Evolutionary conservation across 2,329 filamentous ascomycete species (phyloP).

Genomic region (Penicillium thymicola): DNA sequence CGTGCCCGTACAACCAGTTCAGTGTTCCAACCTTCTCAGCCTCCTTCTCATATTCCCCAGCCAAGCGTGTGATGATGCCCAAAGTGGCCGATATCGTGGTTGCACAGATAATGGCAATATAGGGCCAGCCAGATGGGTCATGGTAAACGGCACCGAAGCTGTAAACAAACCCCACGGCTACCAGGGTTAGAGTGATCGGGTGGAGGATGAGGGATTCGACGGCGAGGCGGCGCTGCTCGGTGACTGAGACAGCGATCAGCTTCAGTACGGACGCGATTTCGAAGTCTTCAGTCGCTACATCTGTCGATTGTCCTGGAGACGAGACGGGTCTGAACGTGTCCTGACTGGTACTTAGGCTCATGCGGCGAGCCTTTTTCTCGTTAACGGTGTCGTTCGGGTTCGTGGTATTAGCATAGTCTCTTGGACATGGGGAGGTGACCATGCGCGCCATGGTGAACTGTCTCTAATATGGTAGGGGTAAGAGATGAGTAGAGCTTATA

Average conservation of each 20-base stretch:
- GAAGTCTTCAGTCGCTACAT: not conserved
- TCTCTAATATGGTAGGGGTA: not conserved
- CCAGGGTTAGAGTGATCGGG: conserved; percentile 45
- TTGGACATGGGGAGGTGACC: not conserved
- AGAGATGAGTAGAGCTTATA: not conserved
- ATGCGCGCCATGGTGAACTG: not conserved
- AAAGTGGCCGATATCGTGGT: conserved; percentile 64
- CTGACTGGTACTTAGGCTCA: conserved; percentile 29
- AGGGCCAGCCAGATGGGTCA: conserved; percentile 21
- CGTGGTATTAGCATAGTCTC: not conserved
- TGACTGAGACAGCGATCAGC: conserved; percentile 75
- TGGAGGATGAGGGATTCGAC: conserved; percentile 63
- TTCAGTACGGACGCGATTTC: conserved; percentile 67
- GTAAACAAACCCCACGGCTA: conserved; percentile 40
- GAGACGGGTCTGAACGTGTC: conserved; percentile 28
- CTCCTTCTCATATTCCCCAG: conserved; percentile 59
- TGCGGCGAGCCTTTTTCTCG: not conserved
- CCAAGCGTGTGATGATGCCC: conserved; percentile 58
- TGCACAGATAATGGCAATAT: conserved; percentile 35
- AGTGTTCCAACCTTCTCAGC: conserved; percentile 59
- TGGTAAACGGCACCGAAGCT: conserved; percentile 41
- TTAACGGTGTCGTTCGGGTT: not conserved
- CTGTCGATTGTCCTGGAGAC: conserved; percentile 20
- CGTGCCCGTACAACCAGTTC: conserved; percentile 59
- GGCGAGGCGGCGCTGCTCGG: conserved; percentile 72